phyloP scores from a whole-genome alignment of 768 basidiomycete genomes.

The Cytidiella melzeri region DNA sequence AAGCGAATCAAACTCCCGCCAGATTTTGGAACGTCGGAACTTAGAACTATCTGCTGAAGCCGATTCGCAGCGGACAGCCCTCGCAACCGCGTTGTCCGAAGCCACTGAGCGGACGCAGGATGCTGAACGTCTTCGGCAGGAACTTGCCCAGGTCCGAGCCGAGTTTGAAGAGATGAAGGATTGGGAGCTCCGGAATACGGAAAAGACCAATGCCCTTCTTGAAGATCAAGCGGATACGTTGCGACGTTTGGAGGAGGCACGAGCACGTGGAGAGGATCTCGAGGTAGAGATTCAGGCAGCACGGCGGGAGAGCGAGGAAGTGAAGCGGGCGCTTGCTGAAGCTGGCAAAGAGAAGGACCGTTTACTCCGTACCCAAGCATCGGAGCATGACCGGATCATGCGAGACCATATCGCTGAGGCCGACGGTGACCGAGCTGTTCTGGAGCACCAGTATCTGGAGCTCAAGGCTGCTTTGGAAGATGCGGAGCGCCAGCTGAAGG shows the following conservation, averaged over 20 bases:
- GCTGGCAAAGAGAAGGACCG: constrained; percentile 76
- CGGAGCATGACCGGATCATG: constrained; percentile 59
- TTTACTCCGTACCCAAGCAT: constrained; percentile 64
- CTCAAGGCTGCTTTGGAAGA: constrained; percentile 57
- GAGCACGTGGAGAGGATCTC: constrained; percentile 65
- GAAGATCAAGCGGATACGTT: constrained; percentile 74
- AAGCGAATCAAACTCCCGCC: constrained; percentile 52
- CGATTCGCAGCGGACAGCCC: constrained; percentile 47
- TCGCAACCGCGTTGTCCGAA: constrained; percentile 55
- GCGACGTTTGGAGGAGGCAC: constrained; percentile 68
- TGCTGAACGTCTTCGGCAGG: constrained; percentile 55
- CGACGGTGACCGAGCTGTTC: constrained; percentile 87
- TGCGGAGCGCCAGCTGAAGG: constrained; percentile 56
- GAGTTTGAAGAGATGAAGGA: constrained; percentile 67
- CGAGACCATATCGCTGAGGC: constrained; percentile 90
- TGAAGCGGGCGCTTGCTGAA: constrained; percentile 59
- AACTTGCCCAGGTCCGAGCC: constrained; percentile 51
- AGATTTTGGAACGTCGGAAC: constrained; percentile 61
- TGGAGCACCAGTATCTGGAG: constrained; percentile 83
- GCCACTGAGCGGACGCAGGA: constrained; percentile 59
- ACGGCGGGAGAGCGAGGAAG: constrained; percentile 64
- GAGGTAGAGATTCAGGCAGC: constrained; percentile 70
- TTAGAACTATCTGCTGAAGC: constrained; percentile 48
- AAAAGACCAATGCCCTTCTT: constrained; percentile 57
- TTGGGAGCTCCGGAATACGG: constrained; percentile 57